Conservation (phyloP, 176 grass and related monocot species). For the Bothriochloa decipiens region DNA sequence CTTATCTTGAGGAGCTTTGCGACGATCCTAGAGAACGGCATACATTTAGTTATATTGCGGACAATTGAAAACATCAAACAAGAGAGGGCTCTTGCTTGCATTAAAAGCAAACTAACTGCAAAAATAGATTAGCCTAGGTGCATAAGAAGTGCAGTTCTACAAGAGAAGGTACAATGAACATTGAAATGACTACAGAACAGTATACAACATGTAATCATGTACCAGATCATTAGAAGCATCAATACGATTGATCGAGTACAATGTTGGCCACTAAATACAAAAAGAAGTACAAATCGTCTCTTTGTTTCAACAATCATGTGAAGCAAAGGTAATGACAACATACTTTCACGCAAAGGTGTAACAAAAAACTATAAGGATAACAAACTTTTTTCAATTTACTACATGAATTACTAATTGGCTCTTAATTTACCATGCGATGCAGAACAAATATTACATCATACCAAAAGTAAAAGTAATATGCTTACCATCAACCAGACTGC, state of each 20-base stretch:
- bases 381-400: neutral
- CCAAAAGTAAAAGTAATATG: slow-evolving; percentile 11
- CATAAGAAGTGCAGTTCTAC: neutral
- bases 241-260: neutral
- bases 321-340: slow-evolving; percentile 17
- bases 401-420: slow-evolving; percentile 11
- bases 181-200: slow-evolving; percentile 14
- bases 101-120: slow-evolving; percentile 21
- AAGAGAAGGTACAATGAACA: slow-evolving; percentile 11
- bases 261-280: neutral
- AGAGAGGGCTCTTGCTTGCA: slow-evolving; percentile 23
- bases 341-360: neutral
- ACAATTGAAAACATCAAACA: slow-evolving; percentile 18
- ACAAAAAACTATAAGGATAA: neutral
- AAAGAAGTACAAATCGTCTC: slow-evolving; percentile 7
- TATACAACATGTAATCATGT: slow-evolving; percentile 13
- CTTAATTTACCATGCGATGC: neutral
- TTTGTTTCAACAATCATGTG: neutral
- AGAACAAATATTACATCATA: slow-evolving; percentile 24
- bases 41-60: slow-evolving; percentile 27
- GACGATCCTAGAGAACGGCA: slow-evolving; percentile 72
- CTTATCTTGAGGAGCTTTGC: slow-evolving; percentile 83
- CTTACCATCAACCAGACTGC: slow-evolving; percentile 86
- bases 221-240: neutral
- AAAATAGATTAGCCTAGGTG: neutral